These are phyloP conservation scores for Paramarasmius palmivorus DNA, from an alignment of 1,284 basidiomycete species.

Conservation along the genomic window DNA sequence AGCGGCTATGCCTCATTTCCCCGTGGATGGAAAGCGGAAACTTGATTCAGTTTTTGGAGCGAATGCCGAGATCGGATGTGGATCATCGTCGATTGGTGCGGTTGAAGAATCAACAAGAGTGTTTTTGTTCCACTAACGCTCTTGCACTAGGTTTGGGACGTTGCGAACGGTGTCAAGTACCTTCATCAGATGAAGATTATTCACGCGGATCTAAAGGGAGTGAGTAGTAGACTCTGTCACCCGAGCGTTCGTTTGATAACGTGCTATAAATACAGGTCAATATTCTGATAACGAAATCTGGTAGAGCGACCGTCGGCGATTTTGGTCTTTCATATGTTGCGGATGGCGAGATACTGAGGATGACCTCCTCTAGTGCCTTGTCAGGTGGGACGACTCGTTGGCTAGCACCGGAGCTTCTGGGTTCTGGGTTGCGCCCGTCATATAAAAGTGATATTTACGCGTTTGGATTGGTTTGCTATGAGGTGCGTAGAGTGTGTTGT, in stretches of 20 bases:
- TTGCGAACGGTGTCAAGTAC: not conserved
- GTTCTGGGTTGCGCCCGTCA: not conserved
- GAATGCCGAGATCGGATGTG: not conserved
- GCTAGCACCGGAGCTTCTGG: not conserved
- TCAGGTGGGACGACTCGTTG: not conserved
- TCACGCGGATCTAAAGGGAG: not conserved
- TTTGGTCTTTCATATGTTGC: not conserved
- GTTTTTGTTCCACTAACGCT: not conserved
- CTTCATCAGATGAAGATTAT: not conserved
- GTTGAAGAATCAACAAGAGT: not conserved
- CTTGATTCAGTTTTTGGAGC: not conserved
- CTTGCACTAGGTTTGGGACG: not conserved
- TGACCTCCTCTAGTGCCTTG: not conserved
- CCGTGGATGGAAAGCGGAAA: constrained; percentile 7
- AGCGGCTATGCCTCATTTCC: constrained; percentile 7
- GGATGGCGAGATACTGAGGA: not conserved
- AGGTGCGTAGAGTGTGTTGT: not conserved
- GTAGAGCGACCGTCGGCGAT: not conserved
- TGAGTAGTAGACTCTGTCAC: not conserved
- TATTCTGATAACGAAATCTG: not conserved
- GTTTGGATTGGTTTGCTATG: not conserved
- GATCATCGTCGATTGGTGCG: not conserved
- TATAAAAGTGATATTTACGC: constrained; percentile 1
- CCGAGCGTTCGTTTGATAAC: too few species aligned
- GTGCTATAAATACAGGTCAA: not conserved